Evolutionary conservation across 2,329 filamentous ascomycete species (phyloP), one percentile per base, ranked within the genome.

Genomic region (Lecanicillium sp.): DNA sequence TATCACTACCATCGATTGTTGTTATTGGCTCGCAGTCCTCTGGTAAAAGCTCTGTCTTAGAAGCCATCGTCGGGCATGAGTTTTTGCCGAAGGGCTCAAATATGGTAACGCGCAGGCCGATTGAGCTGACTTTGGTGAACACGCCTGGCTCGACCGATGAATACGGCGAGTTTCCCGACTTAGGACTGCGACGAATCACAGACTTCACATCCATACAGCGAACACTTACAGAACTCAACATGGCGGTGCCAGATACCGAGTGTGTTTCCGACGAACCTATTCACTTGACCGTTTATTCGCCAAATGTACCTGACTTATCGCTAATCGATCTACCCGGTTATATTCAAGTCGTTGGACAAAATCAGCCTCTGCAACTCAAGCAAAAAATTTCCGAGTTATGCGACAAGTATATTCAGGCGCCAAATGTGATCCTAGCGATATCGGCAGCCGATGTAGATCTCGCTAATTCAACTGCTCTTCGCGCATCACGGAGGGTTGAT

Each of bases 21-120:
- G 92, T 98, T 28, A 96, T 98, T 50, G 92, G 92, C 17, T 98
- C 92, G 3, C 92, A 98, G 58, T 98, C 92, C 1, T 97, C 92
- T 0, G 92, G 92, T 29, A 98, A 98, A 67, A 97, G 90, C 55
- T 98, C 92, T 1, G 92, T 98, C 2, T 62, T 98, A 34, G 92
- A 98, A 60, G 87, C 92, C 15, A 94, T 98, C 44, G 94, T 98
- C 39, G 94, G 92, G 5, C 92, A 98, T 55, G 92, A 98, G 53
- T 98, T 98, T 50, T 66, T 98, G 33, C 94, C 92, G 5, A 98
- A 98, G 61, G 92, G 92, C n/a, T 81, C 82, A 30, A 98, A 98
- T 55, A 98, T 98, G 92, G 92, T 98, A 36, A 98, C 92, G 8
- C 77, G 94, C 29, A 74, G 92, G 43, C 92, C 92, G 0, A 98